Conservation (phyloP, 768 basidiomycete genomes). For the Leccinum fibrillosum region DNA sequence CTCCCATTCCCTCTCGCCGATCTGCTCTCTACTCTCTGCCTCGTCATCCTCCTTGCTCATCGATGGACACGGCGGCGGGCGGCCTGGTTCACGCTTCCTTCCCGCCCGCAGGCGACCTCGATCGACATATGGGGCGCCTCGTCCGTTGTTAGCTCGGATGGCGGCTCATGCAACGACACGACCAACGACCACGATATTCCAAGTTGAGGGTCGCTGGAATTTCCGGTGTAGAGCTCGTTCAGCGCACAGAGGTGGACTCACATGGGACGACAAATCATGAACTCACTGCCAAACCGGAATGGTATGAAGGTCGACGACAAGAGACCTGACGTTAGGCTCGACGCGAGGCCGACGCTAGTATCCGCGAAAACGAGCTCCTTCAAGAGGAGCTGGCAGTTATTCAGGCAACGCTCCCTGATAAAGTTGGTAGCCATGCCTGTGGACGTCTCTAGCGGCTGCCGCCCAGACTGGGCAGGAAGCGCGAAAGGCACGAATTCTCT, state of each 20-base stretch:
- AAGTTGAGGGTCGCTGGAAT: slow-evolving; percentile 7
- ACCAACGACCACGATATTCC: not conserved
- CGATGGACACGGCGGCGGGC: slow-evolving; percentile 1
- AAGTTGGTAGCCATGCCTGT: slow-evolving; percentile 4
- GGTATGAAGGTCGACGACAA: slow-evolving; percentile 1
- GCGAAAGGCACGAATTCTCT: not conserved
- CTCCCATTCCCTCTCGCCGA: not conserved
- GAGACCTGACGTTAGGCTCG: slow-evolving; percentile 2
- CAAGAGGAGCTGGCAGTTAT: slow-evolving; percentile 12
- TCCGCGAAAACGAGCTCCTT: slow-evolving; percentile 14
- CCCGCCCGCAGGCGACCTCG: not conserved
- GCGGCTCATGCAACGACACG: not conserved
- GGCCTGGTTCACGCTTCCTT: not conserved
- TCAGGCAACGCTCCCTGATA: slow-evolving; percentile 6
- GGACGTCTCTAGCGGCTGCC: not conserved
- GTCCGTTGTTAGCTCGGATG: not conserved
- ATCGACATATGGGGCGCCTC: not conserved
- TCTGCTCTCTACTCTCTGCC: not conserved
- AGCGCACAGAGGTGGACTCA: slow-evolving; percentile 1
- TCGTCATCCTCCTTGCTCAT: not conserved
- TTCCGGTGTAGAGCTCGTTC: slow-evolving; percentile 3
- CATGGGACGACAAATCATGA: slow-evolving; percentile 6
- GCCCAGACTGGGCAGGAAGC: slow-evolving; percentile 5
- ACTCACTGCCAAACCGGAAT: slow-evolving; percentile 8
- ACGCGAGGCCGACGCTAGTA: slow-evolving; percentile 12